Conservation (phyloP, 2,329 filamentous ascomycete genomes). For the Aspergillus fijiensis region DNA sequence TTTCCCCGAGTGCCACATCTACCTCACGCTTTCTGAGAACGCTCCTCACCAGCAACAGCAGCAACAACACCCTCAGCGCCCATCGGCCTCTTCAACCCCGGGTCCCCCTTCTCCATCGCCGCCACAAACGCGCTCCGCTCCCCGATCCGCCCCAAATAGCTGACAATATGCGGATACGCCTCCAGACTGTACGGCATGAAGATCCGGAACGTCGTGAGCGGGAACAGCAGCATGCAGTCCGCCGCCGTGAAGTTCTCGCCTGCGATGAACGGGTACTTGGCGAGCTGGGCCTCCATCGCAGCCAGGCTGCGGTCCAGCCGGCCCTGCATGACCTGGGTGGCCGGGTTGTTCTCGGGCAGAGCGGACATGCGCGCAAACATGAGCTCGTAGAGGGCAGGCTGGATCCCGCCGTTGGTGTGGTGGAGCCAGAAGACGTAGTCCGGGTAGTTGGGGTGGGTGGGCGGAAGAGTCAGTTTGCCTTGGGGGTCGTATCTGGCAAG, state of each 20-base stretch:
- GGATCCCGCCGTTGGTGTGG: constrained; percentile 52
- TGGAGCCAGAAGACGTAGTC: constrained; percentile 67
- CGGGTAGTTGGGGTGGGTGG: constrained; percentile 52
- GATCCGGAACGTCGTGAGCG: constrained; percentile 60
- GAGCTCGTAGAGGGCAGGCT: constrained; percentile 38
- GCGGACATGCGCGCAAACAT: neutral
- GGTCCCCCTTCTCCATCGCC: constrained; percentile 53
- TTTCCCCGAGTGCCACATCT: too few species aligned
- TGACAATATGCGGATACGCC: constrained; percentile 46
- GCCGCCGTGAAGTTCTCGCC: constrained; percentile 64
- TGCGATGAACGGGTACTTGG: constrained; percentile 54
- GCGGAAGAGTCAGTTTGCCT: constrained; percentile 50
- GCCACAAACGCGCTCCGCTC: constrained; percentile 48
- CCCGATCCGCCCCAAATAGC: constrained; percentile 48
- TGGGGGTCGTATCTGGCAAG: constrained; percentile 50
- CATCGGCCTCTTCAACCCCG: constrained; percentile 42
- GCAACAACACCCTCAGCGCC: neutral
- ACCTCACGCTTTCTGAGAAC: too few species aligned
- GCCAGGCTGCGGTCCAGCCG: constrained; percentile 43
- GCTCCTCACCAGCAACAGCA: too few species aligned
- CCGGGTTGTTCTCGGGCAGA: neutral
- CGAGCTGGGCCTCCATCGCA: constrained; percentile 53
- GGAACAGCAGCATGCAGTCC: constrained; percentile 64
- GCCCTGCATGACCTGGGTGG: constrained; percentile 29
- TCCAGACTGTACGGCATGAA: constrained; percentile 49